phyloP scores from a whole-genome alignment of 108 stramenopile species.

The Mayamaea pseudoterrestris region DNA sequence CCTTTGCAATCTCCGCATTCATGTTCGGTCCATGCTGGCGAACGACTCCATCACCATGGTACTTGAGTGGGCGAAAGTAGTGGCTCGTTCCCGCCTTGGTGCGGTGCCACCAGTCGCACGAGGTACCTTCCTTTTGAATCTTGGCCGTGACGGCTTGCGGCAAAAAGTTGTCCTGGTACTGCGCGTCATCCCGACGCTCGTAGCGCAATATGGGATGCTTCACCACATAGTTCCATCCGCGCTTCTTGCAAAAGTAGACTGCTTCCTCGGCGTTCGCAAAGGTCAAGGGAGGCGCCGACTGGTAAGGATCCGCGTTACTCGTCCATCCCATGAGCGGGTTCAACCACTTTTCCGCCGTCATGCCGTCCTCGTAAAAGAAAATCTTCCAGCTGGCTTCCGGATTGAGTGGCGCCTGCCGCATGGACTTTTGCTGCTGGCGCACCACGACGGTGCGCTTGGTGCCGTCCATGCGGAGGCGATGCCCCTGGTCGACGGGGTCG shows the following conservation, averaged over 20 bases:
- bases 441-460: conserved; percentile 53
- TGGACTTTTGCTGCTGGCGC: conserved; percentile 48
- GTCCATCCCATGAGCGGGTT: conserved; percentile 98
- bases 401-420: conserved; percentile 39
- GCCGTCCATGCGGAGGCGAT: conserved; percentile 41
- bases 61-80: conserved; percentile 79
- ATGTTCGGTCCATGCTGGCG: conserved; percentile 71
- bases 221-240: conserved; percentile 85
- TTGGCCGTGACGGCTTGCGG: conserved; percentile 48
- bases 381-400: conserved; percentile 64
- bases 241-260: conserved; percentile 81
- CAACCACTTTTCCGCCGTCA: conserved; percentile 54
- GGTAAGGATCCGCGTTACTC: conserved; percentile 82
- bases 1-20: conserved; percentile 31
- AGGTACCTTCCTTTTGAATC: conserved; percentile 47
- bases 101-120: conserved; percentile 71
- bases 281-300: conserved; percentile 55
- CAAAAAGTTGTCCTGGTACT: conserved; percentile 85
- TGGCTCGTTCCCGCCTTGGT: conserved; percentile 52
- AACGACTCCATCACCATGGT: conserved; percentile 75
- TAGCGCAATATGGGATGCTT: conserved; percentile 57
- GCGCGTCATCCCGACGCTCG: conserved; percentile 47
- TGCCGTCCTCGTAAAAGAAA: conserved; percentile 62
- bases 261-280: conserved; percentile 86
- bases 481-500: conserved; percentile 50